Conservation (phyloP, 257 asterid species). For the Echites panduratus region DNA sequence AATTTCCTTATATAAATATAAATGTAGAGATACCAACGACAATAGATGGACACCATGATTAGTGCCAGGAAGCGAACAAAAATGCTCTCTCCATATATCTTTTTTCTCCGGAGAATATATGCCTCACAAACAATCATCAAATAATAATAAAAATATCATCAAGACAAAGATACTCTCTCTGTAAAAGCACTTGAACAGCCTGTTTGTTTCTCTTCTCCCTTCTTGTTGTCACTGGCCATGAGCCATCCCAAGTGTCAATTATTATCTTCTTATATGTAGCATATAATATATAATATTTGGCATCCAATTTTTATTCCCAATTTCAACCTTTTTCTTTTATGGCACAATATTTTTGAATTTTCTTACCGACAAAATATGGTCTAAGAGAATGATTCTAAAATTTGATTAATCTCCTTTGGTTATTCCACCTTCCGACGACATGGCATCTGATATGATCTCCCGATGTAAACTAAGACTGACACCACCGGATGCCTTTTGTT, state of each 20-base stretch:
- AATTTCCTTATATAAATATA: too few species aligned
- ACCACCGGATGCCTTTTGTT: conserved; percentile 7
- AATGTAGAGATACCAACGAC: background rate
- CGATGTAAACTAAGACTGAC: background rate
- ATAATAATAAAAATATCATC: background rate
- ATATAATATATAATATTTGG: too few species aligned
- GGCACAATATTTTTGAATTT: background rate
- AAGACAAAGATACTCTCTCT: background rate
- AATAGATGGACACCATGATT: background rate
- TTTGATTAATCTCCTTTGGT: background rate
- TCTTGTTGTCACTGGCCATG: background rate
- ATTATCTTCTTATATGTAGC: too few species aligned
- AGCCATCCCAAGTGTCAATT: too few species aligned
- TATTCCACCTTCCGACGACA: background rate
- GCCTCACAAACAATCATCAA: conserved; percentile 10
- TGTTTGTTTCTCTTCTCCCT: background rate
- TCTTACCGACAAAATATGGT: background rate
- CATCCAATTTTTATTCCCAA: background rate
- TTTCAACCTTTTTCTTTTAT: background rate
- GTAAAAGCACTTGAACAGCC: background rate
- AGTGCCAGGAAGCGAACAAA: background rate
- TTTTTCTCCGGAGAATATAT: background rate
- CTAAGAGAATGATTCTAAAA: background rate
- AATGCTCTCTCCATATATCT: background rate
- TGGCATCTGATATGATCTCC: background rate